Conservation (phyloP, 78 protist genomes). For the Dictyostelium discoideum region DNA sequence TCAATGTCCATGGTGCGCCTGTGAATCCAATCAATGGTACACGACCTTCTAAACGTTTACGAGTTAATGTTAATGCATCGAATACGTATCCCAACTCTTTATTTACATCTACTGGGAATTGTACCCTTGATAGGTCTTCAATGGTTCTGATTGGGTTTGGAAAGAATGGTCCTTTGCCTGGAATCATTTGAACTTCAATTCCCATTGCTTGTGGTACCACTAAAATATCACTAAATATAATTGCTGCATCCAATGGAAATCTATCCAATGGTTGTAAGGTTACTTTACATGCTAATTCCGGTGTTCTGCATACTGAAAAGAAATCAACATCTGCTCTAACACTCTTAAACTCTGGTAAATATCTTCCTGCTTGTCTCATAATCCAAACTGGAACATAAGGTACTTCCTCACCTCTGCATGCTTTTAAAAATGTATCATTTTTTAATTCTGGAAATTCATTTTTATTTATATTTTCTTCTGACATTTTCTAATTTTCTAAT, state of each 20-base stretch:
- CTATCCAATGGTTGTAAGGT: slow-evolving; percentile 94
- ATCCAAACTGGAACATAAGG: slow-evolving; percentile 95
- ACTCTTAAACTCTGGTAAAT: slow-evolving; percentile 89
- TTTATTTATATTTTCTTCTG: neutral
- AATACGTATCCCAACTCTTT: slow-evolving; percentile 85
- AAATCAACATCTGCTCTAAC: slow-evolving; percentile 83
- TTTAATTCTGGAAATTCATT: slow-evolving; percentile 73
- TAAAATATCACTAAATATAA: slow-evolving; percentile 95
- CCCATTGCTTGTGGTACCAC: slow-evolving; percentile 91
- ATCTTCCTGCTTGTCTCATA: slow-evolving; percentile 98
- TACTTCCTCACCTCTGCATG: slow-evolving; percentile 87
- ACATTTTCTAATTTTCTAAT: neutral
- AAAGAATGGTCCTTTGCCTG: slow-evolving; percentile 91
- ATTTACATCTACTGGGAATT: slow-evolving; percentile 78
- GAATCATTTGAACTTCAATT: slow-evolving; percentile 83
- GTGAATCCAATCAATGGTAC: slow-evolving; percentile 90
- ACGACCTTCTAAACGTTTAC: slow-evolving; percentile 79
- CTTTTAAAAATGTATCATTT: slow-evolving; percentile 87
- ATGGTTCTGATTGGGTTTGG: slow-evolving; percentile 72
- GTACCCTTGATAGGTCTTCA: slow-evolving; percentile 41
- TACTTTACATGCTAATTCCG: slow-evolving; percentile 91
- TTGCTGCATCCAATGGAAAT: slow-evolving; percentile 95
- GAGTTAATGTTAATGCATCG: slow-evolving; percentile 90
- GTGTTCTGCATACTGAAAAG: slow-evolving; percentile 93
- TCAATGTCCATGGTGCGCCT: slow-evolving; percentile 95